These are phyloP conservation scores for Saturnispora galanensis DNA, from an alignment of 805 yeast genomes.

Conservation along the genomic window DNA sequence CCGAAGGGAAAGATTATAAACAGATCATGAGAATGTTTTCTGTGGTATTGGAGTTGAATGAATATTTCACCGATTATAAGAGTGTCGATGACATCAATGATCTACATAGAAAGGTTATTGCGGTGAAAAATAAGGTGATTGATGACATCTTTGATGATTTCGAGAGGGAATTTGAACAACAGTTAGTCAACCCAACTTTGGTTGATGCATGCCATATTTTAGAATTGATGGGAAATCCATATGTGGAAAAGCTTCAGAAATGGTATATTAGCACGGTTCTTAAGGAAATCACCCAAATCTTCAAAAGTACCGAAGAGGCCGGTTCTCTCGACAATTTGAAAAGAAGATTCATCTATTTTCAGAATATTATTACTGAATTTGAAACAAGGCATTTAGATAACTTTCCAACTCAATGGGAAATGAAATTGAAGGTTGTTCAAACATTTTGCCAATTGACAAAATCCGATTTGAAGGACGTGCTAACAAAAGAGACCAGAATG, in stretches of 20 bases:
- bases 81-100: constrained; percentile 72
- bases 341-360: constrained; percentile 74
- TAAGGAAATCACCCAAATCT: constrained; percentile 66
- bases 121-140: constrained; percentile 49
- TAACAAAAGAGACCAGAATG: constrained; percentile 31
- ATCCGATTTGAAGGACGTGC: constrained; percentile 50
- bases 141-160: constrained; percentile 70
- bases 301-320: constrained; percentile 79
- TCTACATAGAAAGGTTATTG: constrained; percentile 48
- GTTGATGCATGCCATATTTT: constrained; percentile 63
- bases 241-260: constrained; percentile 48
- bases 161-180: constrained; percentile 38
- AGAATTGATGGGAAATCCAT: constrained; percentile 50
- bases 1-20: constrained; percentile 28
- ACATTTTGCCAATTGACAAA: constrained; percentile 61
- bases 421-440: constrained; percentile 49
- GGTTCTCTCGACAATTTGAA: constrained; percentile 83
- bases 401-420: constrained; percentile 69
- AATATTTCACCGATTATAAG: constrained; percentile 69
- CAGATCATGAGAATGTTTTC: constrained; percentile 53
- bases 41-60: constrained; percentile 65
- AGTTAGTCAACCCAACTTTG: constrained; percentile 28
- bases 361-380: constrained; percentile 51
- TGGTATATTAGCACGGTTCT: constrained; percentile 69
- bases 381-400: constrained; percentile 39